Evolutionary conservation across 345 rosid species (phyloP).

Genomic region (Garcia nutans): DNA sequence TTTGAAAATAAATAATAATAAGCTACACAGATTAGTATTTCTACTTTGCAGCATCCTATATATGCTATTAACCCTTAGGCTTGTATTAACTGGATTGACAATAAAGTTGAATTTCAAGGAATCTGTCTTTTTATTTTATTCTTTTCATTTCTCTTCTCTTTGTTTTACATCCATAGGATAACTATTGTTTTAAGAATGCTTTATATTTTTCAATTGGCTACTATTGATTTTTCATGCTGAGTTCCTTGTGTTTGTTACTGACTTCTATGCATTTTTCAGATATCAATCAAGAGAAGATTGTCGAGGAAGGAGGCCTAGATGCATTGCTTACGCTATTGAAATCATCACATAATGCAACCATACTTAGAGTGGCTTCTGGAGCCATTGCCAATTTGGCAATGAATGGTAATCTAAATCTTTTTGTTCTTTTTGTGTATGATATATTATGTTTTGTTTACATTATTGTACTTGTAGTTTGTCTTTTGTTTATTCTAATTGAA

Average conservation of each 20-base stretch:
- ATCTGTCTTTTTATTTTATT: no score
- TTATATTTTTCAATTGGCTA: not conserved
- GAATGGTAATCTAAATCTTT: conserved; percentile 57
- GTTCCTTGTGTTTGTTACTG: not conserved
- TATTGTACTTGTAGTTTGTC: not conserved
- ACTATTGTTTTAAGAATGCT: not conserved
- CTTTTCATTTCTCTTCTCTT: not conserved
- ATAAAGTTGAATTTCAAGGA: no score
- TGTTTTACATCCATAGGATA: not conserved
- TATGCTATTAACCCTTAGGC: not conserved
- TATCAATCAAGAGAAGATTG: conserved; percentile 75
- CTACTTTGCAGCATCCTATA: no score
- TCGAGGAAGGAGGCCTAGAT: conserved; percentile 93
- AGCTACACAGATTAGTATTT: no score
- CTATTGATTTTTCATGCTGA: not conserved
- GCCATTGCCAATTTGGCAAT: conserved; percentile 96
- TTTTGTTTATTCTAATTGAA: not conserved
- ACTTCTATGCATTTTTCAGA: conserved; percentile 40
- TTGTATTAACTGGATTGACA: no score
- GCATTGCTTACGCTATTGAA: conserved; percentile 67
- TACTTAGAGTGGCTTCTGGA: conserved; percentile 93
- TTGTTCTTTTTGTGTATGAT: conserved; percentile 15
- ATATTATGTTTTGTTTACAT: not conserved
- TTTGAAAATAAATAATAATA: no score
- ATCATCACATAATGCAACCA: conserved; percentile 67